Base-by-base conservation (phyloP, 768 basidiomycete genomes). In the Cystobasidiopsis lactophilus region DNA sequence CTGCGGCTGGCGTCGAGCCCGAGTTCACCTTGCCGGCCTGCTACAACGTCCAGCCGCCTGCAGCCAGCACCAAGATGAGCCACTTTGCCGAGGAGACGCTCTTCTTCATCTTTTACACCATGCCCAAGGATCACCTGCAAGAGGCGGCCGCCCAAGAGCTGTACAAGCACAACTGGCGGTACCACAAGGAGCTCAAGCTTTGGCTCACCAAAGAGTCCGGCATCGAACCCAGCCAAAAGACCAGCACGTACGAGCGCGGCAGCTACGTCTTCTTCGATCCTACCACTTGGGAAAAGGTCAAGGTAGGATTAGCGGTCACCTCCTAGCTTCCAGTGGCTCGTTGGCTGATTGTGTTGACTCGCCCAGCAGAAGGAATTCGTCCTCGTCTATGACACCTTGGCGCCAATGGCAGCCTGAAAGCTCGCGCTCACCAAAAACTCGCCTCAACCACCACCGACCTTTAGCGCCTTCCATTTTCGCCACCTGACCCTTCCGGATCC, bases 91-190 rank as follows among this genome's bases (percentile, higher is more conserved):
- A 95, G 66, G 89, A 96, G 68, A 93, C 89, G 16, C 70, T 96
- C 26, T 93, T 96, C 69, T 91, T 85, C 74, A 88, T 91, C 77
- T 96, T 96, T 73, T 96, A 95, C 69, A 78, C 85, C 52, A 79
- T 77, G 67, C 85, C 89, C 53, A 72, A 83, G 62, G 89, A 96
- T 69, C 79, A 80, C 38, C 70, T 91, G 51, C 89, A 96, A 67
- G 88, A 96, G 68, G 75, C 86, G 48, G 89, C 89, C 16, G 86
- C 85, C 44, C 82, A 85, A 65, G 89, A 95, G 71, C 71, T 96
- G 85, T 91, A 77, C 73, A 82, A 82, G 66, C 80, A 86, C 56
- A 88, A 86, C 66, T 96, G 89, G 88, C 74, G 89, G 55, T 93
- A 81, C 68, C 88, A 93, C 75, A 93, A 88, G 66, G 84, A 86